Conservation (phyloP, 2,329 filamentous ascomycete species). For the Hymenoscyphus albidus region DNA sequence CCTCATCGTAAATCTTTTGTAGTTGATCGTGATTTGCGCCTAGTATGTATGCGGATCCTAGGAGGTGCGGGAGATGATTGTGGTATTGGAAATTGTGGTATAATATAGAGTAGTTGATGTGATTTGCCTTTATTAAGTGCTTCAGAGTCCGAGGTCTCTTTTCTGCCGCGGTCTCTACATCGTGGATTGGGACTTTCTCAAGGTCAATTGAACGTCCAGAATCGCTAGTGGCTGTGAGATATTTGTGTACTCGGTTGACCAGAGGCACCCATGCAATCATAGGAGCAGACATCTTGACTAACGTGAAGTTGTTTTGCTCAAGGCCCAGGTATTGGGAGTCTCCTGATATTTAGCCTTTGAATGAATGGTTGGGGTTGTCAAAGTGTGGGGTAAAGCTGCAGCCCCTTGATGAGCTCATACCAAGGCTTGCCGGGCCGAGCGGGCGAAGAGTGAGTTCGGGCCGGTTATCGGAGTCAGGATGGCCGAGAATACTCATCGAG, state of each 20-base stretch:
- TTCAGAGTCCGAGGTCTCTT: constrained; percentile 80
- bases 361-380: constrained; percentile 22
- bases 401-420: constrained; percentile 12
- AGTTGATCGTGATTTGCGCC: constrained; percentile 72
- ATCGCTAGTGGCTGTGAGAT: constrained; percentile 31
- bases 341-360: constrained; percentile 16
- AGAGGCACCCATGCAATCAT: constrained; percentile 44
- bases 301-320: background rate
- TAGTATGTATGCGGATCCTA: constrained; percentile 81
- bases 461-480: background rate
- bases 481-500: background rate
- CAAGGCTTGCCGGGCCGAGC: background rate
- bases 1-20: constrained; percentile 74
- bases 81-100: constrained; percentile 71
- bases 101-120: constrained; percentile 81
- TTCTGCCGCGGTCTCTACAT: constrained; percentile 75
- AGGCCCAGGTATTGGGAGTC: constrained; percentile 4
- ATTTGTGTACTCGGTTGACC: constrained; percentile 38
- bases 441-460: background rate
- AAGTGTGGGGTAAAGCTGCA: constrained; percentile 20
- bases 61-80: constrained; percentile 79
- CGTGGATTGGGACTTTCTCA: constrained; percentile 67
- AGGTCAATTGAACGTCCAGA: constrained; percentile 48
- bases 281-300: constrained; percentile 36
- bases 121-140: constrained; percentile 86